These are phyloP conservation scores for Pichia terricola DNA, from an alignment of 1,139 yeast species.

Conservation along the genomic window DNA sequence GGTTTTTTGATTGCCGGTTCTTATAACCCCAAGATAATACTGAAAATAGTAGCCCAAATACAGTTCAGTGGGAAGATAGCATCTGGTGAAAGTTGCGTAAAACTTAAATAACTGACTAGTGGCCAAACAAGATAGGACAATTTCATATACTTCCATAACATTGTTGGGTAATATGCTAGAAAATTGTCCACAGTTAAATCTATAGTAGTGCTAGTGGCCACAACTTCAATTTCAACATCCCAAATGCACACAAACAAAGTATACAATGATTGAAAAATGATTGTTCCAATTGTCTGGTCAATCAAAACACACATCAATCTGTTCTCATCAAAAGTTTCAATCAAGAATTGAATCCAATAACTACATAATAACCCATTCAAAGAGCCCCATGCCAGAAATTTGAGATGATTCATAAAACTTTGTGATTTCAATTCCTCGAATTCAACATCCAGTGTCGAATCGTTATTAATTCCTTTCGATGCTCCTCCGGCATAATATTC, in stretches of 20 bases:
- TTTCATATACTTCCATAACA: slow-evolving; percentile 39
- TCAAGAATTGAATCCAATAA: slow-evolving; percentile 45
- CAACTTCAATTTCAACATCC: slow-evolving; percentile 33
- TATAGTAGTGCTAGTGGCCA: not conserved
- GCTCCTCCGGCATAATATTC: not conserved
- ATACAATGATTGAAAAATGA: slow-evolving; percentile 44
- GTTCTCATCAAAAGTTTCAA: slow-evolving; percentile 28
- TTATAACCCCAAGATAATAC: slow-evolving; percentile 15
- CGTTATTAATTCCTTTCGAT: too few species aligned
- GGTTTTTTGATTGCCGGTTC: too few species aligned
- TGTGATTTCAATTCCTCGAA: not conserved
- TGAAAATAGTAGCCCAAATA: slow-evolving; percentile 47
- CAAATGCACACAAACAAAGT: slow-evolving; percentile 41
- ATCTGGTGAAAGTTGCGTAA: slow-evolving; percentile 36
- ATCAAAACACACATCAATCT: slow-evolving; percentile 32
- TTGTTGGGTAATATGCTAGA: slow-evolving; percentile 18
- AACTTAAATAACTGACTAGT: slow-evolving; percentile 40
- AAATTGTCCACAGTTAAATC: slow-evolving; percentile 8
- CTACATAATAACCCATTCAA: slow-evolving; percentile 49
- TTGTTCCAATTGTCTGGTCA: slow-evolving; percentile 50
- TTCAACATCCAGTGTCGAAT: too few species aligned
- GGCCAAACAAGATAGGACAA: slow-evolving; percentile 56
- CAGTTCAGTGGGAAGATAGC: slow-evolving; percentile 49
- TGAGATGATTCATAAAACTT: slow-evolving; percentile 24
- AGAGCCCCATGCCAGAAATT: slow-evolving; percentile 54